These are phyloP conservation scores for Brachypodium distachyon DNA, from an alignment of 202 grass and related monocot species.

Conservation along the genomic window DNA sequence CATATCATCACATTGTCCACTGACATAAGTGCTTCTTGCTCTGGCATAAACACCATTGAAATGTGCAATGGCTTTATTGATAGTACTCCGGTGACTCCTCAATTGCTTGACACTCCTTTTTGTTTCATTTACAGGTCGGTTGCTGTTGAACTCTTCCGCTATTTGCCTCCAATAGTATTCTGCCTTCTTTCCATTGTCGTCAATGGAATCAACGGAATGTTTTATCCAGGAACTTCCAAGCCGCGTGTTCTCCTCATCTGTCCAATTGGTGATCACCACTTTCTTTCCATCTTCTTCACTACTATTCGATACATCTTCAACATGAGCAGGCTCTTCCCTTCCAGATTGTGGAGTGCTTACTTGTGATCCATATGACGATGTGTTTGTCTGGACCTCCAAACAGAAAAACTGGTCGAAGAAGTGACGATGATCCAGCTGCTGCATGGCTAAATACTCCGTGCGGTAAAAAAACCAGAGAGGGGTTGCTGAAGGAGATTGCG, in stretches of 20 bases:
- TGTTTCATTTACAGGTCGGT: neutral
- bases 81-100: neutral
- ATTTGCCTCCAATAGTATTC: neutral
- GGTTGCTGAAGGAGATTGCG: too few species aligned
- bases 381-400: neutral
- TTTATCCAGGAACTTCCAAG: neutral
- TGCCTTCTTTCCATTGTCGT: neutral
- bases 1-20: conserved; percentile 1
- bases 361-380: neutral
- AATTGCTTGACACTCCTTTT: neutral
- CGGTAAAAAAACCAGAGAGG: too few species aligned
- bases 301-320: neutral
- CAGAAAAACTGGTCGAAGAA: neutral
- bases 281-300: neutral
- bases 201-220: neutral
- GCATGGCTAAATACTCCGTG: neutral
- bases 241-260: neutral
- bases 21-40: neutral
- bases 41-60: neutral
- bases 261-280: neutral
- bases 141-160: neutral
- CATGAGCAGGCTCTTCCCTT: neutral
- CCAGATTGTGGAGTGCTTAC: neutral
- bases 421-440: neutral
- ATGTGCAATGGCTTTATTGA: neutral